Evolutionary conservation across 1,284 basidiomycete species (phyloP).

Genomic region (Vanrija humicola): DNA sequence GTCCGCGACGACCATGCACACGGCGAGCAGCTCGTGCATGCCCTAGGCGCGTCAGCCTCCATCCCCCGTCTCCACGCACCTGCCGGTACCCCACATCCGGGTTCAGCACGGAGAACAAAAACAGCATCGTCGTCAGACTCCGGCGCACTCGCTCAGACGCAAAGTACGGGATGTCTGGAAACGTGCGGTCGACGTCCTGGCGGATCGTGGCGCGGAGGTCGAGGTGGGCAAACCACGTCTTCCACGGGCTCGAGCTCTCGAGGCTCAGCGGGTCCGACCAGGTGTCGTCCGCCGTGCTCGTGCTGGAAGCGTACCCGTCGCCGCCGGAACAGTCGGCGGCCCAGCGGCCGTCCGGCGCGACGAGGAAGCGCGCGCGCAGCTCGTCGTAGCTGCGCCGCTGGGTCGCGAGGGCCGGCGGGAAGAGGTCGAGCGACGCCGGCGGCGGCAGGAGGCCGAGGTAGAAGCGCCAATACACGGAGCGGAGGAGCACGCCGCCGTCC

Average conservation of each 20-base stretch:
- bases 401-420: slow-evolving; percentile 25
- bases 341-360: slow-evolving; percentile 52
- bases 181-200: slow-evolving; percentile 92
- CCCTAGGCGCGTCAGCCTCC: slow-evolving; percentile 56
- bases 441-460: slow-evolving; percentile 47
- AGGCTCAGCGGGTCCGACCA: slow-evolving; percentile 77
- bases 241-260: slow-evolving; percentile 79
- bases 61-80: slow-evolving; percentile 15
- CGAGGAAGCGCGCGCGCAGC: slow-evolving; percentile 46
- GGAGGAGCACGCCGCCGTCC: slow-evolving; percentile 37
- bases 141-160: slow-evolving; percentile 65
- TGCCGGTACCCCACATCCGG: slow-evolving; percentile 75
- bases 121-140: slow-evolving; percentile 79
- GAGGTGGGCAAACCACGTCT: slow-evolving; percentile 78
- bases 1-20: slow-evolving; percentile 73
- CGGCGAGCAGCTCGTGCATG: slow-evolving; percentile 91
- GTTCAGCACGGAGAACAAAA: slow-evolving; percentile 71
- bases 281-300: slow-evolving; percentile 38
- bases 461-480: slow-evolving; percentile 51
- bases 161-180: slow-evolving; percentile 87
- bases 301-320: slow-evolving; percentile 20
- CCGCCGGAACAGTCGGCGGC: slow-evolving; percentile 47
- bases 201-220: slow-evolving; percentile 80
- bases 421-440: slow-evolving; percentile 38
- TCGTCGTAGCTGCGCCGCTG: slow-evolving; percentile 40